Percentiles rank a stretch among this genome's conserved stretches.
phyloP scores from a whole-genome alignment of 2,329 filamentous ascomycete genomes.

The Diaporthe aspalathi region DNA sequence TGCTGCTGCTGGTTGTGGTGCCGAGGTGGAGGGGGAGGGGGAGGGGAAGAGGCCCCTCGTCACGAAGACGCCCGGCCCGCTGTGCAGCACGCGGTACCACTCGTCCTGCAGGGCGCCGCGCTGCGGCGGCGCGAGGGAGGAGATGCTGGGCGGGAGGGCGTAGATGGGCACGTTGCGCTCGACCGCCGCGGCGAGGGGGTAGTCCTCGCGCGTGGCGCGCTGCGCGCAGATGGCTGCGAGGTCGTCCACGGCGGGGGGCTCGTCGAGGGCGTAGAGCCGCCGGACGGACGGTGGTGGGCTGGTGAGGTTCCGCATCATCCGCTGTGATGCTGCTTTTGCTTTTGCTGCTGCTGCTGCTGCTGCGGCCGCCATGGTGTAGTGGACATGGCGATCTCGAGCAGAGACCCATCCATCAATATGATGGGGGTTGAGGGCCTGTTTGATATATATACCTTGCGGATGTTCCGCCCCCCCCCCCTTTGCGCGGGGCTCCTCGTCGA shows the following conservation, averaged over 20 bases:
- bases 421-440: too few species aligned
- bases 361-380: constrained; percentile 22
- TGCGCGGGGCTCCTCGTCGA: constrained; percentile 13
- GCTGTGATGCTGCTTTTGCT: too few species aligned
- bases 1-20: too few species aligned
- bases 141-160: constrained; percentile 52
- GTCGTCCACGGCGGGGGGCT: constrained; percentile 53
- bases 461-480: too few species aligned
- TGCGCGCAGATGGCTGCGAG: constrained; percentile 59
- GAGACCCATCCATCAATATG: too few species aligned
- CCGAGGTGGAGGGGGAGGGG: too few species aligned
- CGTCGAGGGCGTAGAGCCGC: constrained; percentile 44
- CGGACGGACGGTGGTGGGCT: neutral
- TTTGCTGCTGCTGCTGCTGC: neutral
- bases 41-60: constrained; percentile 63
- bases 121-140: constrained; percentile 42
- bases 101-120: constrained; percentile 65
- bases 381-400: neutral
- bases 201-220: constrained; percentile 50
- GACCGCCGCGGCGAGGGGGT: constrained; percentile 60
- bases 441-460: too few species aligned
- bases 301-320: neutral
- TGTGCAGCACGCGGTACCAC: constrained; percentile 67
- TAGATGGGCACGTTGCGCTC: constrained; percentile 68
- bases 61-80: constrained; percentile 70